phyloP scores from a whole-genome alignment of 768 basidiomycete species.

The Paxillus rubicundulus region DNA sequence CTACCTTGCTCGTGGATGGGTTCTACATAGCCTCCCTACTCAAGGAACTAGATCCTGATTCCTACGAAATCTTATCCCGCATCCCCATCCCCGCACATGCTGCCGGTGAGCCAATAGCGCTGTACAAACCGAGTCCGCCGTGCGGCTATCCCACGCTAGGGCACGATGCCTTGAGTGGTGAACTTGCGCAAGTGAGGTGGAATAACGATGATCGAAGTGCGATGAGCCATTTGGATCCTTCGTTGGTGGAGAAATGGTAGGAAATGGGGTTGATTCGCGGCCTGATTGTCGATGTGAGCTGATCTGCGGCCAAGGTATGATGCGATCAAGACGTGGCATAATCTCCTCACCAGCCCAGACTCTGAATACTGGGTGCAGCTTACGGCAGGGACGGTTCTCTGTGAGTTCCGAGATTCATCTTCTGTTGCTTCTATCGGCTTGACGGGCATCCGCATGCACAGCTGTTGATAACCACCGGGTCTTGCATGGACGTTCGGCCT shows the following conservation, averaged over 20 bases:
- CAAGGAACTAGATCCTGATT: conserved; percentile 64
- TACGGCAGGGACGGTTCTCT: conserved; percentile 80
- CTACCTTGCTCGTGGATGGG: conserved; percentile 91
- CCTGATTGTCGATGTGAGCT: neutral
- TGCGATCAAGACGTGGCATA: conserved; percentile 78
- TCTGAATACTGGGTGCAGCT: conserved; percentile 93
- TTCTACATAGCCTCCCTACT: conserved; percentile 88
- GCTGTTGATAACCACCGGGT: conserved; percentile 94
- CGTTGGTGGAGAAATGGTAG: conserved; percentile 73
- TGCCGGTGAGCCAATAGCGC: conserved; percentile 64
- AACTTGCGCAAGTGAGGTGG: conserved; percentile 81
- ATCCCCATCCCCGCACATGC: conserved; percentile 81
- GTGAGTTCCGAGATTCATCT: conserved; percentile 42
- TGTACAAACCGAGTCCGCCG: conserved; percentile 58
- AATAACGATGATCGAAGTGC: conserved; percentile 93
- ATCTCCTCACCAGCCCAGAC: conserved; percentile 70
- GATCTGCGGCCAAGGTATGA: conserved; percentile 54
- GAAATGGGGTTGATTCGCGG: conserved; percentile 1
- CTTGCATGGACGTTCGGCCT: conserved; percentile 90
- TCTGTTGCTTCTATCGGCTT: neutral
- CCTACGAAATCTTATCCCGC: conserved; percentile 65
- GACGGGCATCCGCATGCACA: conserved; percentile 25
- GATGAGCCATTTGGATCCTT: conserved; percentile 57
- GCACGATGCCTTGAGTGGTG: conserved; percentile 58
- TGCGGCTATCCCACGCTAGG: conserved; percentile 69